Evolutionary conservation across 805 yeast species (phyloP), one percentile per base, ranked within the genome.

Genomic region (Candida ortonii): DNA sequence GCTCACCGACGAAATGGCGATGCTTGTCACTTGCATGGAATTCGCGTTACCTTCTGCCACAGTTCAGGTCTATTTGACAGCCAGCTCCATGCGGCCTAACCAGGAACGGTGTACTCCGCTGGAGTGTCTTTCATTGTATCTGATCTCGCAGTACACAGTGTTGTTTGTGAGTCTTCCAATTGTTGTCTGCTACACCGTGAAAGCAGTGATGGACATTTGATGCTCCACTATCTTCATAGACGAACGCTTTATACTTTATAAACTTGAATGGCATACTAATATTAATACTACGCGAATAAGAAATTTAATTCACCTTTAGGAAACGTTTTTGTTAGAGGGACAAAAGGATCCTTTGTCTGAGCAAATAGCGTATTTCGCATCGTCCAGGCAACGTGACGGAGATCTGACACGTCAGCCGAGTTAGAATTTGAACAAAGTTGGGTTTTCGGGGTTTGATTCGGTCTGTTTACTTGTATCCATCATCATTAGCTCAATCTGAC

Each of bases 11-110:
- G 52, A 57, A 5, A 52, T 62, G 68, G 43, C 62, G 59, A 33
- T 69, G 60, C 56, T 73, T 63, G 49, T 70, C 60, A 52, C 53
- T 10, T 70, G 70, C 11, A 49, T 76, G 41, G 73, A 72, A 41
- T 76, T 63, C 46, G 70, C 72, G 0, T 57, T 74, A 17, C 81
- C 81, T 3, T 71, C 71, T 49, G 80, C 80, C 9, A 76, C 80
- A 0, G 71, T 76, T 7, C 70, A 76, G 50, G 71, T 74, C n/a
- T 76, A 76, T 47, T 61, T 76, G 38, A 76, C 80, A 4, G 80
- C 80, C 2, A 69, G 73, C 47, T 69, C 70, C 55, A 69, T 76
- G 35, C 73, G 66, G 39, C 77, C 79, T 1, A 62, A 58, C n/a
- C 58, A 69, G 11, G 64, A 64, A 4, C 68, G 65, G 15, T 43